phyloP scores from a whole-genome alignment of 768 basidiomycete genomes.

The Mycena haematopus region DNA sequence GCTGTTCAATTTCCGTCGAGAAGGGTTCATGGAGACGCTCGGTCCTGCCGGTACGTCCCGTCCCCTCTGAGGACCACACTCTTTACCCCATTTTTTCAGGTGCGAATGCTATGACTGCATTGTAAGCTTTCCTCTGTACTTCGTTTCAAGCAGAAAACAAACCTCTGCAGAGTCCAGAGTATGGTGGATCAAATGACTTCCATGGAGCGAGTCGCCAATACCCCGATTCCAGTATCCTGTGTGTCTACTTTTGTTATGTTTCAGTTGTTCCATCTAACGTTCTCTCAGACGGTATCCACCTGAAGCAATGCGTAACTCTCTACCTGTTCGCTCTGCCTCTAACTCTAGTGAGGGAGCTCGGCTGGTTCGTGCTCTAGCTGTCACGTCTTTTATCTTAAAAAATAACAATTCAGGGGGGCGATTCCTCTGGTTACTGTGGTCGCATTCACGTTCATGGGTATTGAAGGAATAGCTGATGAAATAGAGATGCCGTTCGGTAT shows the following conservation, averaged over 20 bases:
- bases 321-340: conserved; percentile 93
- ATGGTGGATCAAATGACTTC: conserved; percentile 86
- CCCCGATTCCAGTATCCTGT: conserved; percentile 83
- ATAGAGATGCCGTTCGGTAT: conserved; percentile 95
- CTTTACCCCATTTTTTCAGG: conserved; percentile 47
- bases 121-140: conserved; percentile 49
- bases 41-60: conserved; percentile 77
- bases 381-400: no score
- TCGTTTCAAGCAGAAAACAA: neutral
- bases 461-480: conserved; percentile 94
- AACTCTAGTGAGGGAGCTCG: conserved; percentile 81
- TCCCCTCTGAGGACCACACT: neutral
- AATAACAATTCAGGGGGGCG: conserved; percentile 50
- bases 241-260: conserved; percentile 32
- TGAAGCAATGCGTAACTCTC: conserved; percentile 94
- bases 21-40: conserved; percentile 86
- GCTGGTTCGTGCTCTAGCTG: conserved; percentile 45
- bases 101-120: conserved; percentile 74
- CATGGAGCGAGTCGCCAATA: conserved; percentile 93
- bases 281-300: conserved; percentile 79
- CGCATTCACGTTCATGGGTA: conserved; percentile 90
- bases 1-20: conserved; percentile 76
- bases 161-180: conserved; percentile 61
- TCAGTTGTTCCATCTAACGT: conserved; percentile 23
- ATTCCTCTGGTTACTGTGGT: conserved; percentile 87